Evolutionary conservation across 2,329 filamentous ascomycete species (phyloP).

Genomic region (Talaromyces sp.): DNA sequence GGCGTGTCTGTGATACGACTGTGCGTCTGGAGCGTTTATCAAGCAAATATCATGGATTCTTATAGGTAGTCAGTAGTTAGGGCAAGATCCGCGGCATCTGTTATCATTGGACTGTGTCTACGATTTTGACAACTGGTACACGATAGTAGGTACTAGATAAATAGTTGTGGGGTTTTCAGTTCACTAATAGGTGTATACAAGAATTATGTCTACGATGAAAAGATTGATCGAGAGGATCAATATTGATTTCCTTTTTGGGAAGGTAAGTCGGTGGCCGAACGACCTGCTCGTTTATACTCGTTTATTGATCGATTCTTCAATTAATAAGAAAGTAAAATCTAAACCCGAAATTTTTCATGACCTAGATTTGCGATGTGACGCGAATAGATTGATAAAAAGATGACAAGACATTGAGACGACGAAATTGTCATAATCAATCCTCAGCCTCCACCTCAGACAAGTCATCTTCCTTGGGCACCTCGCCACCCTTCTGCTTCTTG

Average conservation of each 20-base stretch:
- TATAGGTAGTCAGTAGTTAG: background rate
- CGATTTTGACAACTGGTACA: background rate
- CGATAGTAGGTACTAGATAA: background rate
- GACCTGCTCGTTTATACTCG: background rate
- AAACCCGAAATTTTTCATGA: background rate
- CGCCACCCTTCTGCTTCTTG: constrained; percentile 20
- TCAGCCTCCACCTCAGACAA: constrained; percentile 23
- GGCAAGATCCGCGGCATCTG: background rate
- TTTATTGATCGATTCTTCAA: background rate
- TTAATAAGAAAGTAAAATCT: background rate
- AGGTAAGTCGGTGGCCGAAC: background rate
- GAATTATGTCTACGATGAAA: background rate
- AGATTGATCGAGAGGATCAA: background rate
- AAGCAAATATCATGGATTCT: background rate
- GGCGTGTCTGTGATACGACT: background rate
- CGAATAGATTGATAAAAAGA: background rate
- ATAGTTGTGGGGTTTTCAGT: background rate
- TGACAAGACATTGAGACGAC: background rate
- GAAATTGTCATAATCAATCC: constrained; percentile 3
- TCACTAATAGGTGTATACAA: background rate
- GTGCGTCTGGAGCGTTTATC: background rate
- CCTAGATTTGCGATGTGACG: constrained; percentile 1
- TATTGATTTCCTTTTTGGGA: background rate
- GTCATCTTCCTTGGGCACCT: constrained; percentile 18
- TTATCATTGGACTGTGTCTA: background rate